Conservation (phyloP, 768 basidiomycete genomes). For the Wakefieldia striispora region DNA sequence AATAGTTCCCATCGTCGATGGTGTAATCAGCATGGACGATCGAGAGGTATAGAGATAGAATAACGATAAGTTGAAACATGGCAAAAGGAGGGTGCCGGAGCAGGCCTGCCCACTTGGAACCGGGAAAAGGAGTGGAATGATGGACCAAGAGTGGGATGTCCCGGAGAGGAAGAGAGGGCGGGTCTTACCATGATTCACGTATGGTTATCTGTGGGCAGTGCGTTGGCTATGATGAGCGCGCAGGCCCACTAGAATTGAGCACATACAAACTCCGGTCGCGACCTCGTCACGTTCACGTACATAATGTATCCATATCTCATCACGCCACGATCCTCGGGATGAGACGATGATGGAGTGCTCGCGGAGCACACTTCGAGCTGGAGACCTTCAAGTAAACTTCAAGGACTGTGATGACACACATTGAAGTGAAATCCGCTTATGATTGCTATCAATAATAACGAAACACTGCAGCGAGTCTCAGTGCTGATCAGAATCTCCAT, state of each 20-base stretch:
- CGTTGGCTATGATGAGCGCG: not conserved
- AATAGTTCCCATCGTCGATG: slow-evolving; percentile 29
- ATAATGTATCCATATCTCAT: too few species aligned
- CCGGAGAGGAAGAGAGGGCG: not conserved
- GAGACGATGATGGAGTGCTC: too few species aligned
- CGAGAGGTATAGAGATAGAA: not conserved
- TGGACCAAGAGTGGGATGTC: not conserved
- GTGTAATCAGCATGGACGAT: slow-evolving; percentile 24
- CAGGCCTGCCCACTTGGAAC: not conserved
- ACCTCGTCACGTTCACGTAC: too few species aligned
- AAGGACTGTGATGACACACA: not conserved
- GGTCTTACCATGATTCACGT: not conserved
- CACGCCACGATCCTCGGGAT: too few species aligned
- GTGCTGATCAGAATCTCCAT: not conserved
- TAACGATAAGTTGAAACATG: slow-evolving; percentile 9
- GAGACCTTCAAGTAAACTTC: too few species aligned
- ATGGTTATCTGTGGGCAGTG: too few species aligned
- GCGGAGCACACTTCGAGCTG: too few species aligned
- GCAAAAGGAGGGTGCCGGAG: not conserved
- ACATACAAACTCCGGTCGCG: too few species aligned
- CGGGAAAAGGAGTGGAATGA: slow-evolving; percentile 10
- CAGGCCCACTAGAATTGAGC: too few species aligned
- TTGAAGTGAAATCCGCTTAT: not conserved
- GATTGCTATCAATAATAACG: not conserved
- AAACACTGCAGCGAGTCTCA: not conserved